Conservation (phyloP, 176 grass and related monocot genomes). For the Typha latifolia region DNA sequence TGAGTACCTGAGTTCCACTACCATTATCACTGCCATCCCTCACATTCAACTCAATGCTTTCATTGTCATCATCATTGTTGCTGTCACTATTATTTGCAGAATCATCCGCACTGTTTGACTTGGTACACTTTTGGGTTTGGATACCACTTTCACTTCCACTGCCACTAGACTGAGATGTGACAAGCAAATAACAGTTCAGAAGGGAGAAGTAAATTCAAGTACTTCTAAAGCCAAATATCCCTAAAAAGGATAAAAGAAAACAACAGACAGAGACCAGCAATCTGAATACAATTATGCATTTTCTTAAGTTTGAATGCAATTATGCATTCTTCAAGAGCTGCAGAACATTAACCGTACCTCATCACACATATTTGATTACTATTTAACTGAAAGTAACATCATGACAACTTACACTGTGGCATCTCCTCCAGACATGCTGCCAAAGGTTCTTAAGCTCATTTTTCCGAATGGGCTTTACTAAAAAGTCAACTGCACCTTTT, state of each 20-base stretch:
- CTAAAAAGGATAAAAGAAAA: neutral
- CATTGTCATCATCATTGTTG: constrained; percentile 33
- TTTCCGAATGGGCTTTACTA: constrained; percentile 88
- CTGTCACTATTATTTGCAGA: constrained; percentile 46
- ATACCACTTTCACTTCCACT: constrained; percentile 90
- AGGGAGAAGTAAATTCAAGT: neutral
- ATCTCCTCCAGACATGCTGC: constrained; percentile 93
- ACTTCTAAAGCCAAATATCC: neutral
- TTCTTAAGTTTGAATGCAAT: too few relatives aligned
- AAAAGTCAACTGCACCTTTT: constrained; percentile 94
- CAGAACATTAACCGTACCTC: too few relatives aligned
- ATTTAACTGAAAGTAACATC: neutral
- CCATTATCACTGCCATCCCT: constrained; percentile 79
- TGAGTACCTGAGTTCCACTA: constrained; percentile 69
- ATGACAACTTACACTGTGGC: constrained; percentile 67
- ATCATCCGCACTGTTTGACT: constrained; percentile 42
- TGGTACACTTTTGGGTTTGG: constrained; percentile 53
- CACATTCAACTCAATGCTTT: constrained; percentile 46
- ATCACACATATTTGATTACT: too few relatives aligned
- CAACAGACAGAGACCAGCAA: neutral
- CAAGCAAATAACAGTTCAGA: neutral
- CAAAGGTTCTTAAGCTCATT: constrained; percentile 97
- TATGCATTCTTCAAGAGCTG: too few relatives aligned
- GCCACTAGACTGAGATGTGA: constrained; percentile 64
- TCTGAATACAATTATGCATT: too few relatives aligned